Evolutionary conservation across 306 rosid species (phyloP).

Genomic region (Castanea sativa): DNA sequence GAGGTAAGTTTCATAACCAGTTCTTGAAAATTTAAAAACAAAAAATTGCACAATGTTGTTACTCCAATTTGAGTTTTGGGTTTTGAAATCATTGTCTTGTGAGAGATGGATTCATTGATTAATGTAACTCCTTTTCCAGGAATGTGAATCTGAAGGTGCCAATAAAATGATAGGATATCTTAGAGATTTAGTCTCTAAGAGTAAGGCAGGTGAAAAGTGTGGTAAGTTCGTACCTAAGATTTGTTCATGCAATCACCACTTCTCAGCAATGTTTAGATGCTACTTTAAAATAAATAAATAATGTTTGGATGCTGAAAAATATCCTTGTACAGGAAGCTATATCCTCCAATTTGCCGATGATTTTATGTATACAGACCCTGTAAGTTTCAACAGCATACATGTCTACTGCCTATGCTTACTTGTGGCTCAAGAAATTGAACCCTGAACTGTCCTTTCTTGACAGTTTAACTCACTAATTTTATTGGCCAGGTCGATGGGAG

Average conservation of each 20-base stretch:
- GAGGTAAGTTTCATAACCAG: slow-evolving; percentile 48
- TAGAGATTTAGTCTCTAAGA: slow-evolving; percentile 58
- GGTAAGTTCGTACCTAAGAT: slow-evolving; percentile 48
- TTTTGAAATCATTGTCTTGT: neutral
- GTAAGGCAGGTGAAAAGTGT: slow-evolving; percentile 75
- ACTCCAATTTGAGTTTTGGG: slow-evolving; percentile 11
- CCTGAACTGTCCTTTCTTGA: slow-evolving; percentile 8
- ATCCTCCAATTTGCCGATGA: slow-evolving; percentile 89
- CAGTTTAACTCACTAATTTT: neutral
- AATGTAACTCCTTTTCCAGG: slow-evolving; percentile 45
- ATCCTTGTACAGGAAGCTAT: slow-evolving; percentile 61
- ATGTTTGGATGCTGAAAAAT: slow-evolving; percentile 14
- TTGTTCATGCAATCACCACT: slow-evolving; percentile 12
- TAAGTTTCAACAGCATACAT: slow-evolving; percentile 36
- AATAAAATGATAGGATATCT: slow-evolving; percentile 78
- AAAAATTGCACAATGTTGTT: slow-evolving; percentile 3
- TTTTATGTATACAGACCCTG: slow-evolving; percentile 83
- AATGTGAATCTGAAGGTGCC: slow-evolving; percentile 92
- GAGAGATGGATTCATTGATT: slow-evolving; percentile 15
- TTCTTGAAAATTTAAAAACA: slow-evolving; percentile 8
- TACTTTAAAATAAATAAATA: neutral
- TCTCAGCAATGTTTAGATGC: slow-evolving; percentile 1
- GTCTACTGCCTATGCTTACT: slow-evolving; percentile 3
- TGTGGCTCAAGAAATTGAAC: slow-evolving; percentile 15
- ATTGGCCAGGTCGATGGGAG: slow-evolving; percentile 80